Base-by-base conservation (phyloP, 208 protist species). In the Vickermania ingenoplastis region DNA sequence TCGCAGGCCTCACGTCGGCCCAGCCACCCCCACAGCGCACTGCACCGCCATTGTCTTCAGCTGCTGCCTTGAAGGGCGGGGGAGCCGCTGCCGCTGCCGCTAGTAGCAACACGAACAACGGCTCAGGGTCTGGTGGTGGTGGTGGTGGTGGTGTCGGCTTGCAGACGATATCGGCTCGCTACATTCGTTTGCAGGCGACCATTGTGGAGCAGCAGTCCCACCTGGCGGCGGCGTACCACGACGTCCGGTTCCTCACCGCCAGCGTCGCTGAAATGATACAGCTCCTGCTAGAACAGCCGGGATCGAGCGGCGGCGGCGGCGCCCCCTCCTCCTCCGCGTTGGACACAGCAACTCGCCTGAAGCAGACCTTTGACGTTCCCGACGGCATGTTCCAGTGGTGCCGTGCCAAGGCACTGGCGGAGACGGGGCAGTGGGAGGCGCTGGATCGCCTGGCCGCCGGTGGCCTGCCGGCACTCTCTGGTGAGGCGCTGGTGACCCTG, bases 321-420 rank as follows among this genome's bases (percentile, higher is more conserved):
- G 36, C 36, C 11, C 7, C 36, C 11, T n/a, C 11, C 11, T 7
- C 36, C 57, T 80, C 80, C 30, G 64, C 68, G 7, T 57, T 64
- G n/a, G 65, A 61, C 21, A 53, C 66, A 41, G 86, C 80, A 25
- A 67, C 75, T 24, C 54, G 57, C 24, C 52, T 94, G n/a, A 88
- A 83, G 49, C 61, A 45, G n/a, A 68, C 82, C 21, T 89, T 79
- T 63, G 41, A 50, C 31, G 53, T 94, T 1, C 75, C 86, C 22
- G 86, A 94, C 22, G 84, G 85, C 48, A 81, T 80, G 76, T 83
- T 73, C 50, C 78, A 80, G 55, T 79, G 83, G 59, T 81, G 69
- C 61, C 81, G 81, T 75, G 63, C 89, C 24, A 74, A 68, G 63
- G 86, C 79, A 24, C 86, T 77, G 50, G 68, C 72, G 17, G 56